Evolutionary conservation across 768 basidiomycete genomes (phyloP).

Genomic region (Boletus sp.): DNA sequence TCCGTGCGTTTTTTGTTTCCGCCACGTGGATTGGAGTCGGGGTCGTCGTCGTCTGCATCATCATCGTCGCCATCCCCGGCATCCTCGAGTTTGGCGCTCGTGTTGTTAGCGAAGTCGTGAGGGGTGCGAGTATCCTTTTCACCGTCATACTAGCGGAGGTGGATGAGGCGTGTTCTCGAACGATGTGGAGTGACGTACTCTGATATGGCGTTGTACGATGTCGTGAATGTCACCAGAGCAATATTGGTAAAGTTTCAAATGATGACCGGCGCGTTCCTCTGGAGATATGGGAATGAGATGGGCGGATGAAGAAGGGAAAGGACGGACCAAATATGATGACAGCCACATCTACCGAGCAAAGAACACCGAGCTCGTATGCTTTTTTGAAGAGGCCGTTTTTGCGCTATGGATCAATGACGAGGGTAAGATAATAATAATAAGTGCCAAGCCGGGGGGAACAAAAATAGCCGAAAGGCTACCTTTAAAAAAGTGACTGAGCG

Average conservation of each 20-base stretch:
- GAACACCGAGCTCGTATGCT: slow-evolving; percentile 86
- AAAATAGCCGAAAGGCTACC: slow-evolving; percentile 70
- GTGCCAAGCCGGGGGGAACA: slow-evolving; percentile 40
- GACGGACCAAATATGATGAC: slow-evolving; percentile 80
- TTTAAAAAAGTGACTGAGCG: slow-evolving; percentile 90
- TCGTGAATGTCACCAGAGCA: slow-evolving; percentile 69
- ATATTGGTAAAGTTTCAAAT: slow-evolving; percentile 81
- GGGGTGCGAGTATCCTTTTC: slow-evolving; percentile 51
- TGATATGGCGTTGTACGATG: slow-evolving; percentile 67
- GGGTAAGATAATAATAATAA: slow-evolving; percentile 33
- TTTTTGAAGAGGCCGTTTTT: slow-evolving; percentile 92
- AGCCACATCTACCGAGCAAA: slow-evolving; percentile 85
- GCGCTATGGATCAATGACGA: slow-evolving; percentile 47
- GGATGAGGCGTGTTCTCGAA: slow-evolving; percentile 11
- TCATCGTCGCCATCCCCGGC: slow-evolving; percentile 42
- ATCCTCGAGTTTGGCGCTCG: slow-evolving; percentile 34
- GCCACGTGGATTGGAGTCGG: slow-evolving; percentile 22
- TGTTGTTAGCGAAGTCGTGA: slow-evolving; percentile 45
- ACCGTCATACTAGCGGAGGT: slow-evolving; percentile 43
- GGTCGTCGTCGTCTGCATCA: slow-evolving; percentile 32
- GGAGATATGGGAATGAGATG: slow-evolving; percentile 17
- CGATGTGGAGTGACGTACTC: slow-evolving; percentile 32
- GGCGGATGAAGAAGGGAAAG: slow-evolving; percentile 12
- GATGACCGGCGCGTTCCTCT: slow-evolving; percentile 80
- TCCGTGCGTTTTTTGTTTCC: slow-evolving; percentile 24